Evolutionary conservation across 768 basidiomycete species (phyloP).

Genomic region (Filobasidium wieringae): DNA sequence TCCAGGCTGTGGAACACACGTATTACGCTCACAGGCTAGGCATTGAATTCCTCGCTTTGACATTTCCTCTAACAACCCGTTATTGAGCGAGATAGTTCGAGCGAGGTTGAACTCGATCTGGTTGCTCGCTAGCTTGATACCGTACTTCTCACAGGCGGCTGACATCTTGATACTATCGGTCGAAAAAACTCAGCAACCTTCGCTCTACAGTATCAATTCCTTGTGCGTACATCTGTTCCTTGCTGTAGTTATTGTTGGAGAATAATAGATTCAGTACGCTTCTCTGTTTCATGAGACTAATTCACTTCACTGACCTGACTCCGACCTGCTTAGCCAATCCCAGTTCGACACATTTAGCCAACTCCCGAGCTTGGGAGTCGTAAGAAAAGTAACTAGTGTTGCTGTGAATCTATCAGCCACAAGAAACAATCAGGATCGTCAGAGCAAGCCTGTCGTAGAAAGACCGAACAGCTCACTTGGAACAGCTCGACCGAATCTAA

Average conservation of each 20-base stretch:
- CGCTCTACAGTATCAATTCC: neutral
- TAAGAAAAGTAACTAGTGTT: constrained; percentile 18
- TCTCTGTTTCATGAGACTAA: neutral
- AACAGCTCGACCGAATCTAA: constrained; percentile 31
- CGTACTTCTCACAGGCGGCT: constrained; percentile 24
- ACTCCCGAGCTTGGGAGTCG: constrained; percentile 23
- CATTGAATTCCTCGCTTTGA: constrained; percentile 32
- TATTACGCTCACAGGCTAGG: constrained; percentile 28
- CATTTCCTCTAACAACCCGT: constrained; percentile 33
- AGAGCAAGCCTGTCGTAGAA: neutral
- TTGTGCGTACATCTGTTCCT: constrained; percentile 28
- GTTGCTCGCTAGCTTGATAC: constrained; percentile 34
- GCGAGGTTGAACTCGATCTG: constrained; percentile 37
- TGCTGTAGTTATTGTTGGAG: constrained; percentile 27
- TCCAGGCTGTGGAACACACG: neutral
- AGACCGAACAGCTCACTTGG: constrained; percentile 17
- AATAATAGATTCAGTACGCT: neutral
- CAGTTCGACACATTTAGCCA: constrained; percentile 31
- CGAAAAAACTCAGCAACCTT: neutral
- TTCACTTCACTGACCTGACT: constrained; percentile 9
- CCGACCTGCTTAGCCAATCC: constrained; percentile 34
- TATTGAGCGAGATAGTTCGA: constrained; percentile 28
- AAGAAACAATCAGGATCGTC: neutral
- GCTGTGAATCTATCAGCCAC: constrained; percentile 22
- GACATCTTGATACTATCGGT: constrained; percentile 25